Evolutionary conservation across 1,284 basidiomycete genomes (phyloP), one percentile per base, ranked within the genome.

Genomic region (Cutaneotrichosporon cavernicola): DNA sequence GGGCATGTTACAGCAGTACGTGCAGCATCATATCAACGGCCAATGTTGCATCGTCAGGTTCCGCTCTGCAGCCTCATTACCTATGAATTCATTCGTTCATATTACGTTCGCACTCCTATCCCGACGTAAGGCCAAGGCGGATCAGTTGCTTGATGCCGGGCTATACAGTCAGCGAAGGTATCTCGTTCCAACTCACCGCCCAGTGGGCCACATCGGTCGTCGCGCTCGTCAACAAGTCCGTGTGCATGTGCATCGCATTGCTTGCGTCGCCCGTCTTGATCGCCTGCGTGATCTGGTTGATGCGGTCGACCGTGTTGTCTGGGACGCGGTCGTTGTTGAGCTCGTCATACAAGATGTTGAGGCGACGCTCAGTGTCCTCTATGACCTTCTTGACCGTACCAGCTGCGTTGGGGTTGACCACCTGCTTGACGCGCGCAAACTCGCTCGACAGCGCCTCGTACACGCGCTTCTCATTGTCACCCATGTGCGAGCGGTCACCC

Each of bases 401-500:
- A 91, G 76, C 16, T 60, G 51, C 66, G 31, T 50, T 26, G 16
- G 56, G 22, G 50, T 72, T 85, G 14, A 82, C 85, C 75, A 82
- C 85, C 75, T 90, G 87, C 82, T 85, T 91, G 80, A 92, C 78
- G 40, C 84, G 83, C 51, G 83, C 81, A 69, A 92, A 74, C 65
- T 89, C 87, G 52, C 83, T 83, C 13, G 83, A 84, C 47, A 93
- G 82, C n/a, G 88, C 83, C 56, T 86, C 83, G 72, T 85, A 91
- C 59, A 91, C 87, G 1, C 89, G 87, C 69, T 83, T 81, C 49
- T 86, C 84, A 46, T 84, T 81, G 10, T 89, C 87, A 5, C 94
- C 89, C 64, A 98, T 96, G 80, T 97, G 96, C 34, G 86, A 88
- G 40, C 94, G 86, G 78, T 98, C 95, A 63, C 95, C 95, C 50